Percentiles rank a stretch among this genome's conserved stretches.
phyloP scores from a whole-genome alignment of 257 asterid species.

The Salvia rosmarinus region DNA sequence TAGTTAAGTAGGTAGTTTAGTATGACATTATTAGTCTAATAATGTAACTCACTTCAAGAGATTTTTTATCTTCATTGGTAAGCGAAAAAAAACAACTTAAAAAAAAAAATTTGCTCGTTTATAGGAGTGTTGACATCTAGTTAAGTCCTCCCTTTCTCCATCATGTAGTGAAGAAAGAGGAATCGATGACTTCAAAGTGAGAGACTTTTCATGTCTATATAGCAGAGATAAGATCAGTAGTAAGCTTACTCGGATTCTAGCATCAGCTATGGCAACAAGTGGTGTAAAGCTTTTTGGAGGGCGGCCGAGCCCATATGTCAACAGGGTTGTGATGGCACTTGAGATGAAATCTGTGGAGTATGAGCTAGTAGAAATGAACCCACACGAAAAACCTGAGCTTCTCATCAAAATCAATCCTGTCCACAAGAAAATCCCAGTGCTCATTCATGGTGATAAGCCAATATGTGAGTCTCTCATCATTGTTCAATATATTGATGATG shows the following conservation, averaged over 20 bases:
- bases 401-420: slow-evolving; percentile 56
- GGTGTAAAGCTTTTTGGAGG: slow-evolving; percentile 50
- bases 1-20: background rate
- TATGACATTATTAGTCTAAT: background rate
- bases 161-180: too few relatives aligned
- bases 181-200: slow-evolving; percentile 22
- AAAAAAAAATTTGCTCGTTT: background rate
- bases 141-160: background rate
- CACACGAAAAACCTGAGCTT: slow-evolving; percentile 39
- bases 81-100: background rate
- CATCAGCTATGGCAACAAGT: slow-evolving; percentile 42
- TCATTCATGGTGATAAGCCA: slow-evolving; percentile 39
- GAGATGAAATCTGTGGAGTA: slow-evolving; percentile 51
- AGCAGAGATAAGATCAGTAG: slow-evolving; percentile 7
- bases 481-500: slow-evolving; percentile 43
- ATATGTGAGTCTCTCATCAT: slow-evolving; percentile 55
- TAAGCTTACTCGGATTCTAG: background rate
- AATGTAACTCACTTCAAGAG: background rate
- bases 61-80: background rate
- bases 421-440: slow-evolving; percentile 60
- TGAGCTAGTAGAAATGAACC: slow-evolving; percentile 40
- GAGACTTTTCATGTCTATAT: slow-evolving; percentile 7
- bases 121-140: background rate
- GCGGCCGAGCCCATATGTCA: slow-evolving; percentile 46
- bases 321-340: slow-evolving; percentile 50